Base-by-base conservation (phyloP, 1,284 basidiomycete genomes). In the Cryptococcus neoformans region DNA sequence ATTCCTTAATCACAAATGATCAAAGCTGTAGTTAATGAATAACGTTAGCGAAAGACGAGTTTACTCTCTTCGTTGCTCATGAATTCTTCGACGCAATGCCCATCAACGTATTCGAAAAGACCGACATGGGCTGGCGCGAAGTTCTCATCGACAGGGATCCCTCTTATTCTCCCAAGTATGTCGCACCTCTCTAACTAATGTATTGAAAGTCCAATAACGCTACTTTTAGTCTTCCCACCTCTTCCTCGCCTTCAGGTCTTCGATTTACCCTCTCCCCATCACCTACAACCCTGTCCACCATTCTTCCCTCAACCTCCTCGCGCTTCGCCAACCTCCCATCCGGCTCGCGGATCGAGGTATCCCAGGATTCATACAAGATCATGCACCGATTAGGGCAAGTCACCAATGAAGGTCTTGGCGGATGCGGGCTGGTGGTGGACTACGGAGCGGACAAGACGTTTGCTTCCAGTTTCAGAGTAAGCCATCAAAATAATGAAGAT, bases 61-160 rank as follows among this genome's bases (percentile, higher is more conserved):
- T 87, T 74, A 96, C 92, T 0, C 86, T 97, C 80, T 75, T 96
- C 17, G 79, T 97, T 6, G 96, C 95, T 0, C 95, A 99, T 74
- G 96, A 99, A 72, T 97, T 99, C 78, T 98, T 99, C 63, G 96
- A 99, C 70, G 95, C 95, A 0, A 81, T 99, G 50, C 95, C 95
- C 0, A 87, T 97, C 50, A 90, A 97, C 74, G 80, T 95, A 37
- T 81, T 99, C 48, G 87, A 96, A 80, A 89, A 85, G 83, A 86
- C 84, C 0, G 75, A 83, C 40, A 81, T 86, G 41, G 92, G 91
- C 1, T 97, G 92, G 86, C 83, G 89, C 54, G 95, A 98, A 76
- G 84, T 98, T 1, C 80, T 92, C 59, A 84, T 98, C 12, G 86
- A 87, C 51, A 63, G 80, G 12, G 70, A 76, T 55, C 67, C 68